A percentile compares a stretch with the other conserved stretches of the same genome.
Conservation (phyloP, 1,284 basidiomycete genomes). For the Marasmius fiardii region DNA sequence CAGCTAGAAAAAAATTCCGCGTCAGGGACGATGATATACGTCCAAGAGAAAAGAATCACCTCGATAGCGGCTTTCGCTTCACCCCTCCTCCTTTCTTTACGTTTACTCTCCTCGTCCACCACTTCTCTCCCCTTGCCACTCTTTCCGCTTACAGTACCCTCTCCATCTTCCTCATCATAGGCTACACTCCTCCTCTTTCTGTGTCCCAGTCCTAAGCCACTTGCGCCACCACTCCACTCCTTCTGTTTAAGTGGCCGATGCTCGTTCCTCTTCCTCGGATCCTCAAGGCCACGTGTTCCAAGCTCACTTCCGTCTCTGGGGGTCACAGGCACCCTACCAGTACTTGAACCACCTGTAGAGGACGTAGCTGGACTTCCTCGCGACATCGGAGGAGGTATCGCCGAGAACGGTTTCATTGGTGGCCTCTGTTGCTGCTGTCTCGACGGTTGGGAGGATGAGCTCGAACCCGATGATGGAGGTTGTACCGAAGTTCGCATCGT, state of each 20-base stretch:
- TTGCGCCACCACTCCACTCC: conserved; percentile 26
- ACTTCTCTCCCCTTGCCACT: conserved; percentile 27
- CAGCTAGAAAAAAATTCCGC: conserved; percentile 42
- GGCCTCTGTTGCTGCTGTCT: neutral
- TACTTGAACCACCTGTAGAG: conserved; percentile 69
- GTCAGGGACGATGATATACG: conserved; percentile 4
- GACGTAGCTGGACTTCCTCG: conserved; percentile 74
- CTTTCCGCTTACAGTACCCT: conserved; percentile 21
- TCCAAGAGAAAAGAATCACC: conserved; percentile 39
- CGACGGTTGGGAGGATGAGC: neutral
- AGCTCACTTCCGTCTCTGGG: conserved; percentile 74
- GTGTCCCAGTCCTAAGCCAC: conserved; percentile 36
- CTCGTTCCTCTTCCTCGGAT: conserved; percentile 10
- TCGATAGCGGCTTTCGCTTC: conserved; percentile 79
- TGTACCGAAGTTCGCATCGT: neutral
- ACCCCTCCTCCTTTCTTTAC: conserved; percentile 64
- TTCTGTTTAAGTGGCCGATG: conserved; percentile 12
- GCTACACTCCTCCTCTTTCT: conserved; percentile 57
- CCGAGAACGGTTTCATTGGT: conserved; percentile 11
- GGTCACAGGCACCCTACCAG: conserved; percentile 64
- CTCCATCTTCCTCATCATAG: conserved; percentile 43
- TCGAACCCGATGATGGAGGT: neutral
- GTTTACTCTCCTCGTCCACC: conserved; percentile 43
- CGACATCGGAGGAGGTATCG: conserved; percentile 18
- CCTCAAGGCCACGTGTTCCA: conserved; percentile 29